Evolutionary conservation across 108 stramenopile genomes (phyloP), one percentile per base, ranked within the genome.

Genomic region (Conticribra weissflogii): DNA sequence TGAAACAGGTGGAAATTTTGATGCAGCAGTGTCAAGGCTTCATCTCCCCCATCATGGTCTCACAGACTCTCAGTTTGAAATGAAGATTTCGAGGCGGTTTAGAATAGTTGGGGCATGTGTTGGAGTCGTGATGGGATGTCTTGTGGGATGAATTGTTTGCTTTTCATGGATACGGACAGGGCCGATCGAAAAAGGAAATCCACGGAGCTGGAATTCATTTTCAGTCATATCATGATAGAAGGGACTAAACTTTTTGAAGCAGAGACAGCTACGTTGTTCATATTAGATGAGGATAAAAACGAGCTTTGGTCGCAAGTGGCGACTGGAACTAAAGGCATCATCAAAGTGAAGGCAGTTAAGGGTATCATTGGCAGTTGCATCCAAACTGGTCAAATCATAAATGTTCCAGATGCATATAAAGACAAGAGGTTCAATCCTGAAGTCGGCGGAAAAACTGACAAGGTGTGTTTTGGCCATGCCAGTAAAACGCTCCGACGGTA

Each of bases 61-160:
- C 14, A 79, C 85, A 16, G 61, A 61, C 47, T 74, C 56, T 1
- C 95, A 96, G 59, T 67, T 90, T 25, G 76, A 74, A 25, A 27
- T 64, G 51, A 32, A 57, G 52, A 19, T 65, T 23, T 69, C 83
- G 49, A 34, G 84, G 44, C 24, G 72, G 24, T 74, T 63, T 61
- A 69, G 64, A 19, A 76, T 63, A 1, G 52, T 85, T 7, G 95
- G 92, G 2, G 91, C 81, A 3, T 85, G 88, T 68, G 72, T 87
- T 1, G 95, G 95, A 16, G 93, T 96, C 0, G 74, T 90, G 8
- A 53, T 84, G 0, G 95, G 95, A 8, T 96, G 95, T 66, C 45
- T 94, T 9, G 44, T 96, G 58, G 95, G 95, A 93, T 94, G 92
- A 68, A 68, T 7, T 82, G 87, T 56, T 76, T 96, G 32, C 34